Evolutionary conservation across 371 early-diverging fungal genomes (phyloP).

Genomic region (Syncephalis fuscata): DNA sequence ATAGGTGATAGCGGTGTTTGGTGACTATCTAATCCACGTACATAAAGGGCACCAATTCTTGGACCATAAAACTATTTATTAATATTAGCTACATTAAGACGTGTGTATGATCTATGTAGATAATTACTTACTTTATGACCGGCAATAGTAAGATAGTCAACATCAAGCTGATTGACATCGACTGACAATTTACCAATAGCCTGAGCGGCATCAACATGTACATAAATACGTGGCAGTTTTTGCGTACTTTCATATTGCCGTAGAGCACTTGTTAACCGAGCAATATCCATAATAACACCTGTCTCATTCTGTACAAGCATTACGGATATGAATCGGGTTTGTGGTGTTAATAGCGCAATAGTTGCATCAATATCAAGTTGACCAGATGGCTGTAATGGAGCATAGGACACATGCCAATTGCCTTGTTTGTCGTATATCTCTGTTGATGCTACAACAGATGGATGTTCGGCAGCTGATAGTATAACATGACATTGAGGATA

Average conservation of each 20-base stretch:
- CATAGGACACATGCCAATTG: conserved; percentile 24
- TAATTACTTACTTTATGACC: conserved; percentile 81
- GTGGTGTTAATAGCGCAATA: conserved; percentile 76
- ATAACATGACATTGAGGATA: no score
- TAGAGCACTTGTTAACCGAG: conserved; percentile 85
- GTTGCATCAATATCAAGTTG: conserved; percentile 61
- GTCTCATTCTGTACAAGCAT: conserved; percentile 99
- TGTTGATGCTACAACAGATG: no score
- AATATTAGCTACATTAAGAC: no score
- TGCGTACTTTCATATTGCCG: conserved; percentile 38
- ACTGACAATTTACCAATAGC: conserved; percentile 96
- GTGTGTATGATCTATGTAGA: no score
- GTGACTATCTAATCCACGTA: conserved; percentile 23
- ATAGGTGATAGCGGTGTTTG: conserved; percentile 90
- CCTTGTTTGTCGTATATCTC: no score
- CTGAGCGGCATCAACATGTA: conserved; percentile 99
- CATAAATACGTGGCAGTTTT: conserved; percentile 34
- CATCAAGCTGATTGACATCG: conserved; percentile 91
- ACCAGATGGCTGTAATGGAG: conserved; percentile 88
- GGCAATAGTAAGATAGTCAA: conserved; percentile 94
- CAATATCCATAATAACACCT: conserved; percentile 92
- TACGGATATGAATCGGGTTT: conserved; percentile 88
- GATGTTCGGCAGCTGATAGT: no score
- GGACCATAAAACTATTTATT: conserved; percentile 74
- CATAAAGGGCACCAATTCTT: conserved; percentile 94